These are phyloP conservation scores for Knufia fluminis DNA, from an alignment of 2,329 filamentous ascomycete genomes.

Conservation along the genomic window DNA sequence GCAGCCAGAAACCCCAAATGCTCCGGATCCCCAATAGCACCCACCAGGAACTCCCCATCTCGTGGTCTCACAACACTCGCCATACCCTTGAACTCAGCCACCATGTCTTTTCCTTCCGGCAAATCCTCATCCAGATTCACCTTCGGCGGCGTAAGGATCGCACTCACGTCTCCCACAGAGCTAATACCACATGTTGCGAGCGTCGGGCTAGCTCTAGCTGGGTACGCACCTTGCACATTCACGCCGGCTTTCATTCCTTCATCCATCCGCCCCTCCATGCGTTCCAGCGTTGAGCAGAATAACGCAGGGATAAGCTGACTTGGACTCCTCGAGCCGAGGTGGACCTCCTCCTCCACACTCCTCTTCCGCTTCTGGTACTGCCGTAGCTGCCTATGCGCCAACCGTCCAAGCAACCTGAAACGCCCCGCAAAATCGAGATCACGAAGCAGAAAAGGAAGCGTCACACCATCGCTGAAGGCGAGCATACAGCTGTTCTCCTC, in stretches of 20 bases:
- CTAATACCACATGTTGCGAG: conserved; percentile 19
- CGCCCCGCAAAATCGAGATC: conserved; percentile 16
- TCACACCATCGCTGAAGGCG: conserved; percentile 21
- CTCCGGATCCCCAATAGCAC: conserved; percentile 15
- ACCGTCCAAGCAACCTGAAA: conserved; percentile 16
- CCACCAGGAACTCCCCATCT: conserved; percentile 20
- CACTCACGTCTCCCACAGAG: conserved; percentile 17
- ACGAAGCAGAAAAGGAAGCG: conserved; percentile 16
- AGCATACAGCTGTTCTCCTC: conserved; percentile 21
- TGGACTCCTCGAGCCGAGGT: conserved; percentile 18
- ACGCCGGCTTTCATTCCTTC: conserved; percentile 10
- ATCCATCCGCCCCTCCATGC: conserved; percentile 11
- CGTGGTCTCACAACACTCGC: conserved; percentile 17
- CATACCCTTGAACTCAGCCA: conserved; percentile 15
- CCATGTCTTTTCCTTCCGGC: conserved; percentile 6
- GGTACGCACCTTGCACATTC: conserved; percentile 16
- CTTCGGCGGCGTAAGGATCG: conserved; percentile 14
- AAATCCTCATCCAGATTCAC: conserved; percentile 11
- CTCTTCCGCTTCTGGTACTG: conserved; percentile 20
- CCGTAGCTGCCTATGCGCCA: conserved; percentile 17
- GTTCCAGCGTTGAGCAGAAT: conserved; percentile 17
- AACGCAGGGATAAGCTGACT: conserved; percentile 16
- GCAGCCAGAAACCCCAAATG: conserved; percentile 13
- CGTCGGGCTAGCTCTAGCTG: conserved; percentile 8
- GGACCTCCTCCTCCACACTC: conserved; percentile 12